phyloP scores from a whole-genome alignment of 2,329 filamentous ascomycete genomes.

The Monosporascus sp. region DNA sequence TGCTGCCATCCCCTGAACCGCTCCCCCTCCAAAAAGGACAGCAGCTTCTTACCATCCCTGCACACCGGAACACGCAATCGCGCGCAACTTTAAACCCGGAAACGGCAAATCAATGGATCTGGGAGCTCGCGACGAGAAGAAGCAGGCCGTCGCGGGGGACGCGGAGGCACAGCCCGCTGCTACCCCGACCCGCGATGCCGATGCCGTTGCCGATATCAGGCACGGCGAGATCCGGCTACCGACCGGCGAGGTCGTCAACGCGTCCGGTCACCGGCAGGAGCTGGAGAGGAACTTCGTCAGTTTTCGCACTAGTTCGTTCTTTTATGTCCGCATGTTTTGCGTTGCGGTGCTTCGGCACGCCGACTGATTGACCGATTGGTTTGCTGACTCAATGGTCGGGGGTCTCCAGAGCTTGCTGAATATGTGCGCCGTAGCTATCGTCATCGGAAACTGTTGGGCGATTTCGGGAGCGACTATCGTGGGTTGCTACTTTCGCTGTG shows the following conservation, averaged over 20 bases:
- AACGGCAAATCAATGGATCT: no score
- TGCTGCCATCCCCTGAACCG: no score
- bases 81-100: no score
- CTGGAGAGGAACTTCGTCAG: conserved; percentile 11
- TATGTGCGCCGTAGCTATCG: conserved; percentile 9
- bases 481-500: background rate
- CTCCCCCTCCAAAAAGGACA: no score
- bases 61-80: no score
- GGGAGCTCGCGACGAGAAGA: no score
- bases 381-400: no score
- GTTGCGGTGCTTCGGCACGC: no score
- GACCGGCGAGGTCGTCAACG: conserved; percentile 1
- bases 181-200: background rate
- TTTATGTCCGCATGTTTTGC: no score
- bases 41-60: no score
- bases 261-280: conserved; percentile 11
- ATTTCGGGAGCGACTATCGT: conserved; percentile 10
- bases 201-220: background rate
- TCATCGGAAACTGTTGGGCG: conserved; percentile 11
- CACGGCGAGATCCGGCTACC: background rate
- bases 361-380: no score
- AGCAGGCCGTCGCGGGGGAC: no score
- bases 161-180: background rate
- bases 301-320: background rate
- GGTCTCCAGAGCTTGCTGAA: conserved; percentile 2